Base-by-base conservation (phyloP, 2,329 filamentous ascomycete genomes). In the Colletotrichum euphorbiae region DNA sequence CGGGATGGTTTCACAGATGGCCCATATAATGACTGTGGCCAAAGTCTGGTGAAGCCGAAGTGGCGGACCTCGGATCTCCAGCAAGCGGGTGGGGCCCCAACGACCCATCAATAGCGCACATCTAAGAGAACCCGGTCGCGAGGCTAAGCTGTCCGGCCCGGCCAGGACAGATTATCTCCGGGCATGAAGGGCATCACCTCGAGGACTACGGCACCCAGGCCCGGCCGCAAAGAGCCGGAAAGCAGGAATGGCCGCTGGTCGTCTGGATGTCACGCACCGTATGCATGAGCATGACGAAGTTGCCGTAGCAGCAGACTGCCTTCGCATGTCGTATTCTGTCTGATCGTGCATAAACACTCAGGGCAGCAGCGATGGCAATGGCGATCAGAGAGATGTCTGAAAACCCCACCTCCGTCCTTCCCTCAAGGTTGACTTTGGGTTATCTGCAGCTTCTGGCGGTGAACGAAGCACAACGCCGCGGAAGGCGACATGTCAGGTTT, bases 91-190 rank as follows among this genome's bases (percentile, higher is more conserved):
- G 40, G 17, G 28, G 60, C 61, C 33, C 36, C 61, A 24, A 42
- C 46, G 17, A 31, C 38, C 36, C 55, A 38, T 60, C 45, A 45
- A 15, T 55, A 36, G 50, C 50, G 50, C 43, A 17, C 45, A 59
- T 43, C 13, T 31, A 45, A 50, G 6, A 38, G 7, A 46, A 28
- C 19, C 56, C 21, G 24, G 46, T 54, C 38, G 57, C 51, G 19
- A 40, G 40, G 48, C 62, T 66, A 66, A 61, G 40, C 38, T 38
- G 51, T 48, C 38, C 55, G 56, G 62, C 13, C 56, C 46, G 24
- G 24, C 28, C 46, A 28, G 24, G 24, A 19, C 46, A 28, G 9
- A 24, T 28, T 24, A 46, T n/a, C 24, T 45, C 55, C 19, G 28
- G 42, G 12, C 40, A 40, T 19, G n/a, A 50, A 33, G 33, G 40